Evolutionary conservation across 1,284 basidiomycete species (phyloP).

Genomic region (Cutaneotrichosporon dermatis): DNA sequence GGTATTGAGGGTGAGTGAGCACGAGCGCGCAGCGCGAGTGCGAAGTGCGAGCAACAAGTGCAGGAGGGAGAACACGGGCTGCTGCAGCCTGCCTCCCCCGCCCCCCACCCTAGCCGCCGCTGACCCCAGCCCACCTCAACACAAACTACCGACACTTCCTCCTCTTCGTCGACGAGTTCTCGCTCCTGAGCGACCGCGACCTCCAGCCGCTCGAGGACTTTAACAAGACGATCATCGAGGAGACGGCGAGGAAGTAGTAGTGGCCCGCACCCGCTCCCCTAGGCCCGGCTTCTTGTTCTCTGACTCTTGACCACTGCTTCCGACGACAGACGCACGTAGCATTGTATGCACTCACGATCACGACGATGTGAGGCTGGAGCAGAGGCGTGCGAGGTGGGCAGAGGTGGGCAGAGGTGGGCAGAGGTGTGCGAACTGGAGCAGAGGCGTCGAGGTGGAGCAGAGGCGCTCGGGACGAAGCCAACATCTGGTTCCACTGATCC

Average conservation of each 20-base stretch:
- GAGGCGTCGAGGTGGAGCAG: no score
- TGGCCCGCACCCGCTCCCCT: no score
- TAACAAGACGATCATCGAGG: conserved; percentile 88
- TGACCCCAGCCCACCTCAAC: conserved; percentile 80
- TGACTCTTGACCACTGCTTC: no score
- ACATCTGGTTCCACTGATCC: no score
- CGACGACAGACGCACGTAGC: background rate
- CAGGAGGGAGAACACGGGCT: no score
- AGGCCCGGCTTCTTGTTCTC: no score
- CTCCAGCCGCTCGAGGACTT: conserved; percentile 92
- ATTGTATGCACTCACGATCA: conserved; percentile 7
- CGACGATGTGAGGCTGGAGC: background rate
- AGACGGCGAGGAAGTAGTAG: conserved; percentile 49
- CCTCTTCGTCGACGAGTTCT: conserved; percentile 95
- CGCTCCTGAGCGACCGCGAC: conserved; percentile 95
- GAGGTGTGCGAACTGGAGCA: no score
- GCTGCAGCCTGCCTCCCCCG: background rate
- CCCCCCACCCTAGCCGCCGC: background rate
- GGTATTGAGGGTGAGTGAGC: conserved; percentile 92
- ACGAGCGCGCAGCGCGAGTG: no score
- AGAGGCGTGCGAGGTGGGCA: background rate
- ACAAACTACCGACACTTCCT: conserved; percentile 99
- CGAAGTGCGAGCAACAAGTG: no score
- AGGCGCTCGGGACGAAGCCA: no score
- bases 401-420: no score